Evolutionary conservation across 2,329 filamentous ascomycete species (phyloP), one percentile per base, ranked within the genome.

Genomic region (Mollisia scopiformis): DNA sequence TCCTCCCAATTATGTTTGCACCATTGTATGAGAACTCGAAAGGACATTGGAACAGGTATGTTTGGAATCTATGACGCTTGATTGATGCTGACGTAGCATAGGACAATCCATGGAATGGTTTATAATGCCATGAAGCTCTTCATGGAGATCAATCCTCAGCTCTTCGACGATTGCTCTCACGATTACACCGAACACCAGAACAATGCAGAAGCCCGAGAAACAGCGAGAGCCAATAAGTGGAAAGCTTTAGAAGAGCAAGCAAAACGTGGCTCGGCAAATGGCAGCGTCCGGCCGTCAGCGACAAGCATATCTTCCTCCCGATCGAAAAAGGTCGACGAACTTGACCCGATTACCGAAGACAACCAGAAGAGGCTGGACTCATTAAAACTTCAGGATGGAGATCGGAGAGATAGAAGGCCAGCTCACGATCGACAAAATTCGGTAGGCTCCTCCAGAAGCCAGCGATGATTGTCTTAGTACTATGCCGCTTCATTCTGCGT

Each of bases 81-180:
- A 11, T 25, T 47, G 30, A 61, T 53, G 57, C 77, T 82, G 71
- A 81, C 64, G 25, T 14, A 10, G 53, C 7, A 1, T 66, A 98
- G 95, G 72, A 99, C 95, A 7, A 99, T 99, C 68, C 95, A 99
- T 74, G 95, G 95, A 75, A 98, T 99, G 94, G 95, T 99, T 11
- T 98, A 98, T 77, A 99, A 98, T 72, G 95, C 95, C 59, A 98
- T 99, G 95, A 99, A 99, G 76, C 85, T 99, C 37, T 99, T 99
- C 77, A 99, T 99, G 95, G 95, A 99, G 76, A 97, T 99, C 72
- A 98, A 98, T 75, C 95, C 95, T 10, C 93, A 97, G 75, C 85
- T 99, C 23, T 99, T 99, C 71, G 95, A 99, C 70, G 95, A 99
- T 74, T 99, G 95, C 78, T 97, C 95, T 35, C 94, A 97, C 73